A percentile compares a stretch with the other conserved stretches of the same genome.
Evolutionary conservation across 2,329 filamentous ascomycete species (phyloP).

Genomic region (Ophiostoma sp.): DNA sequence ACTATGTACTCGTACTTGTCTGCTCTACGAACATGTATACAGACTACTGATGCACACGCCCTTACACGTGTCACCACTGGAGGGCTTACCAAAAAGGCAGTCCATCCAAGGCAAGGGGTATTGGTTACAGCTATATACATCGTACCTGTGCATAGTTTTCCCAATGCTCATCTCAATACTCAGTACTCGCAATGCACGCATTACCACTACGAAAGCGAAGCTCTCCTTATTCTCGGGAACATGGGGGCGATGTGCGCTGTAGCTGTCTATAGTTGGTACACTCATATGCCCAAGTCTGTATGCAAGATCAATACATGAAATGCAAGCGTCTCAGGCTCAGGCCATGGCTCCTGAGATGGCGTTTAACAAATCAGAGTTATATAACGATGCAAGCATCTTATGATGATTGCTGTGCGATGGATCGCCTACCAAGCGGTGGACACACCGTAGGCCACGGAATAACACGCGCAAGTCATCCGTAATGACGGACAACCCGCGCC

Average conservation of each 20-base stretch:
- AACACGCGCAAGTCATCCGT: background rate
- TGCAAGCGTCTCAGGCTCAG: background rate
- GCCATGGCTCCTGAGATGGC: background rate
- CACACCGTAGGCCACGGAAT: background rate
- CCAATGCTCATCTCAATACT: background rate
- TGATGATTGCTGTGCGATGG: background rate
- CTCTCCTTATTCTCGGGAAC: conserved; percentile 9
- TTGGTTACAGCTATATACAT: background rate
- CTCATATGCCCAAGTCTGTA: background rate
- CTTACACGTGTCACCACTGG: conserved; percentile 11
- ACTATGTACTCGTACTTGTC: conserved; percentile 1
- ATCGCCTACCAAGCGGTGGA: background rate
- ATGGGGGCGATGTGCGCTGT: background rate
- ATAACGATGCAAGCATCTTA: background rate
- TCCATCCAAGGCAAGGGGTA: conserved; percentile 8
- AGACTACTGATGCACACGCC: conserved; percentile 12
- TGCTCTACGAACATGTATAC: background rate
- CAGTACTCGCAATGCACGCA: background rate
- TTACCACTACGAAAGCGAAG: background rate
- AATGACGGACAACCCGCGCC: background rate
- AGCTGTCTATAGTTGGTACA: background rate
- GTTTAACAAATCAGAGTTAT: background rate
- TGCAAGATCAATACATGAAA: background rate
- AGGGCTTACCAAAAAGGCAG: background rate
- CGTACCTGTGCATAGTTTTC: background rate